A percentile compares a stretch with the other conserved stretches of the same genome.
phyloP scores from a whole-genome alignment of 768 basidiomycete species.

The Suillus brevipes region DNA sequence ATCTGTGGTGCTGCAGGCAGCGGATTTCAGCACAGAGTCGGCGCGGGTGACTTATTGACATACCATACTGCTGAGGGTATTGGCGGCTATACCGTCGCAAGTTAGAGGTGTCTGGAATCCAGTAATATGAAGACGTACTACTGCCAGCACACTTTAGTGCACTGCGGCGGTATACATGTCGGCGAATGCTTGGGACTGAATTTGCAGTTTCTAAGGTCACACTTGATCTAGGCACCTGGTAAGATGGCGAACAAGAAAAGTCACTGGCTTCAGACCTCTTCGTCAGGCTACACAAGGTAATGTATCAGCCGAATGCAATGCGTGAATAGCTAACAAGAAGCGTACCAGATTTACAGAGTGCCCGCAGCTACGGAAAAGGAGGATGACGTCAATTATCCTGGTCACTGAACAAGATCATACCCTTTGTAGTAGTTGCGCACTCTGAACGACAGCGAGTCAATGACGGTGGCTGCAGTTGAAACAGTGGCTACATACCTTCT shows the following conservation, averaged over 20 bases:
- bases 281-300: constrained; percentile 47
- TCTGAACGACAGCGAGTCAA: constrained; percentile 31
- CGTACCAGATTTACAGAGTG: constrained; percentile 51
- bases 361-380: constrained; percentile 44
- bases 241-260: constrained; percentile 6
- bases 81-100: constrained; percentile 43
- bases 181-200: constrained; percentile 60
- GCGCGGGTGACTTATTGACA: constrained; percentile 15
- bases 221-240: constrained; percentile 52
- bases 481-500: constrained; percentile 46
- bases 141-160: constrained; percentile 65
- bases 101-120: constrained; percentile 13
- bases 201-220: constrained; percentile 57
- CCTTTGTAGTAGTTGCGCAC: constrained; percentile 55
- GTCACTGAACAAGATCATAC: constrained; percentile 34
- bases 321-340: constrained; percentile 11
- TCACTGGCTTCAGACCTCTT: constrained; percentile 43
- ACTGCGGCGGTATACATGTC: constrained; percentile 50
- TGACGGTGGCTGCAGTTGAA: constrained; percentile 21
- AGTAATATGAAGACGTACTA: constrained; percentile 47
- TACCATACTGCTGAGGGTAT: constrained; percentile 67
- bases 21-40: constrained; percentile 8
- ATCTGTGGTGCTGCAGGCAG: constrained; percentile 52
- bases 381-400: constrained; percentile 10
- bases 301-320: neutral